phyloP scores from a whole-genome alignment of 441 rosid species.

The Pelargonium fulgidum region DNA sequence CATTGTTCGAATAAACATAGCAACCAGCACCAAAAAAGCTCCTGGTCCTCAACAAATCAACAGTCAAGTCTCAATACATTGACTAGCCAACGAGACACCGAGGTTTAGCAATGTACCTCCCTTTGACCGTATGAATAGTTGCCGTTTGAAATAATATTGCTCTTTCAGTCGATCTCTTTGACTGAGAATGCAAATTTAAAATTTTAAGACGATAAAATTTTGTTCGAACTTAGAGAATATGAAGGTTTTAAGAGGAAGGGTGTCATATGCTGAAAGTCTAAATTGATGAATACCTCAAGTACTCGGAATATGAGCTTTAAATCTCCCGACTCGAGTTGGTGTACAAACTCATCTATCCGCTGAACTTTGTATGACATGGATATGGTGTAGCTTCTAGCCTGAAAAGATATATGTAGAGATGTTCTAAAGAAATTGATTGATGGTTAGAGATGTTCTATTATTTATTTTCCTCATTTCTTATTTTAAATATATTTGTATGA shows the following conservation, averaged over 20 bases:
- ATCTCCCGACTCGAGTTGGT: constrained; percentile 25
- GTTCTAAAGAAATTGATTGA: too few species aligned
- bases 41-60: too few species aligned
- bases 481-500: too few species aligned
- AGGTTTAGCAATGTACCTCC: constrained; percentile 26
- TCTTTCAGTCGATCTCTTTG: constrained; percentile 23
- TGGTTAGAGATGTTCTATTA: too few species aligned
- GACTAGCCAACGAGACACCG: constrained; percentile 19
- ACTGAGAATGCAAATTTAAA: constrained; percentile 9
- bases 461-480: too few species aligned
- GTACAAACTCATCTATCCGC: constrained; percentile 23
- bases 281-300: constrained; percentile 19
- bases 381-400: constrained; percentile 22
- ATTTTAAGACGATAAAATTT: not conserved
- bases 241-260: too few species aligned
- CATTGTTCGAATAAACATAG: too few species aligned
- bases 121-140: constrained; percentile 20
- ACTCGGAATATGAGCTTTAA: constrained; percentile 26
- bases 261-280: not conserved
- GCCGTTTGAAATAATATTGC: constrained; percentile 26
- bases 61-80: too few species aligned
- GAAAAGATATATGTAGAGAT: too few species aligned
- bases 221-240: too few species aligned
- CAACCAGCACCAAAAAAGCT: too few species aligned
- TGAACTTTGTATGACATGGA: constrained; percentile 27